Evolutionary conservation across 2,329 filamentous ascomycete genomes (phyloP), one percentile per base, ranked within the genome.

Genomic region (Calonectria ilicicola): DNA sequence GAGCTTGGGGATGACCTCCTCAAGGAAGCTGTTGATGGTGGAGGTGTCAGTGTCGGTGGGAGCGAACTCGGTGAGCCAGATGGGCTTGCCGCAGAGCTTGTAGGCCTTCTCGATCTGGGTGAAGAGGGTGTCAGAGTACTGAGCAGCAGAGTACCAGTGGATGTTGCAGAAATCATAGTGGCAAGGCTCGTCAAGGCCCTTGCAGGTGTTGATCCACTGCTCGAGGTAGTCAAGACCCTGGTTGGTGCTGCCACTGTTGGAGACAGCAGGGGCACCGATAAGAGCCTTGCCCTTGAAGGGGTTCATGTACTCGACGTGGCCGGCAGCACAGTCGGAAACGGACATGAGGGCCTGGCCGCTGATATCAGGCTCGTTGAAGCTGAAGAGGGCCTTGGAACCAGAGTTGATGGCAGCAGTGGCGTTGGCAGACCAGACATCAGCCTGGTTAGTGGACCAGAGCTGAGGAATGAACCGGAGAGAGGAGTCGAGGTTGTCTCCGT

Each of bases 341-440:
- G 83, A 81, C 81, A 93, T 81, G 85, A 92, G 90, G 78, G 91
- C 85, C 84, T 94, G 92, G n/a, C 38, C 38, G 58, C 81, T 80
- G 15, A 88, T 87, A 82, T 95, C 93, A 56, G 91, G 91, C 87
- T 95, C 93, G 87, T 95, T 95, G 89, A 93, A 94, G 82, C 88
- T 87, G 80, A 94, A 87, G 68, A 94, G 82, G 77, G 88, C 86
- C 74, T 86, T 89, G 75, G 88, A 84, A 69, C 92, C 92, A 15
- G 81, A 81, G 64, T 82, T 77, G 73, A 93, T 88, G 73, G 90
- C 89, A 19, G 82, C 80, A 66, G 87, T 81, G 56, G 88, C 91
- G 74, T 88, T 87, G 17, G 72, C 56, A 38, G 79, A 76, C 91
- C 92, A 94, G 78, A 79, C 81, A 67, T 77, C 68, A 69, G 86